Evolutionary conservation across 768 basidiomycete genomes (phyloP).

Genomic region (Termitomyces sp.): DNA sequence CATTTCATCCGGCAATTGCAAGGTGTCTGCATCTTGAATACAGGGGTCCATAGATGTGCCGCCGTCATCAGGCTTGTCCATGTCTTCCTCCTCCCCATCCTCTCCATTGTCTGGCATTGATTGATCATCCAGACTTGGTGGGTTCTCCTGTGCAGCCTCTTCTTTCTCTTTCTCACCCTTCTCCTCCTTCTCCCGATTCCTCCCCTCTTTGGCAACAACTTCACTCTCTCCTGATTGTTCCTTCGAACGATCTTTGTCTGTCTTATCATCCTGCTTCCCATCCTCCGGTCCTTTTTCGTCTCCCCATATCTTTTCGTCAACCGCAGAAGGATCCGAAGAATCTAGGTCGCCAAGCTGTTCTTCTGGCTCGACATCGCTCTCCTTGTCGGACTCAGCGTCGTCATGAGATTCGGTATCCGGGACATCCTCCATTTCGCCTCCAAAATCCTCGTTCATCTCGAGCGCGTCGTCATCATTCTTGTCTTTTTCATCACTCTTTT

Average conservation of each 20-base stretch:
- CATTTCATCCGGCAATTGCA: slow-evolving; percentile 90
- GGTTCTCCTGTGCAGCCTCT: slow-evolving; percentile 22
- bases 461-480: slow-evolving; percentile 73
- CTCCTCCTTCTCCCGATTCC: slow-evolving; percentile 34
- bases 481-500: slow-evolving; percentile 44
- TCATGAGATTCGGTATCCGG: slow-evolving; percentile 59
- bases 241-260: slow-evolving; percentile 58
- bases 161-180: slow-evolving; percentile 25
- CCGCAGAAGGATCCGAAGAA: slow-evolving; percentile 72
- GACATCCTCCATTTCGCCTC: slow-evolving; percentile 81
- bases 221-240: slow-evolving; percentile 54
- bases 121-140: slow-evolving; percentile 18
- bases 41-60: slow-evolving; percentile 75
- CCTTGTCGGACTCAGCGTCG: slow-evolving; percentile 48
- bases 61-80: slow-evolving; percentile 42
- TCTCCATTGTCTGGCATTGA: slow-evolving; percentile 24
- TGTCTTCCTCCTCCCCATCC: slow-evolving; percentile 37
- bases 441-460: slow-evolving; percentile 91
- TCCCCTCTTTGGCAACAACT: slow-evolving; percentile 75
- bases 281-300: slow-evolving; percentile 67
- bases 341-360: slow-evolving; percentile 85
- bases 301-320: slow-evolving; percentile 98
- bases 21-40: slow-evolving; percentile 69
- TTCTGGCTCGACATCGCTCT: slow-evolving; percentile 65
- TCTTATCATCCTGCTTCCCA: slow-evolving; percentile 50